These are phyloP conservation scores for Sclerotinia nivalis DNA, from an alignment of 2,329 filamentous ascomycete species.

Conservation along the genomic window DNA sequence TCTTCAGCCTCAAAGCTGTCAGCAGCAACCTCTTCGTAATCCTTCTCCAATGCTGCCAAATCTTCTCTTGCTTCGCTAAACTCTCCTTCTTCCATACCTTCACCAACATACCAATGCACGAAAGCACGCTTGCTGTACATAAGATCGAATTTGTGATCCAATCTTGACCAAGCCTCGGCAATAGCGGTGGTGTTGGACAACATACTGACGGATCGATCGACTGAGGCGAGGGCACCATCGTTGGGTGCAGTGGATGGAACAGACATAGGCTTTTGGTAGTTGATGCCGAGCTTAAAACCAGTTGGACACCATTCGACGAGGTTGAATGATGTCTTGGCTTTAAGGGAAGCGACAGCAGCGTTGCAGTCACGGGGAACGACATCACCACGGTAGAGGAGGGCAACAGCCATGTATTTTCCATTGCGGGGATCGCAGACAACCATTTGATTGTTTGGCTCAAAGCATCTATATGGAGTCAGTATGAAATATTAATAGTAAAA, in stretches of 20 bases:
- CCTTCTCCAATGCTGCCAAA: conserved; percentile 63
- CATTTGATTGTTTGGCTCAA: conserved; percentile 70
- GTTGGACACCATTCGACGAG: conserved; percentile 69
- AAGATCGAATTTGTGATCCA: conserved; percentile 68
- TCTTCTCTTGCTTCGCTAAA: conserved; percentile 67
- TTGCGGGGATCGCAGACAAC: conserved; percentile 64
- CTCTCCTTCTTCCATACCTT: conserved; percentile 71
- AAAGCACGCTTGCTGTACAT: conserved; percentile 71
- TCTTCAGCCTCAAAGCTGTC: conserved; percentile 53
- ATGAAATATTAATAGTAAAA: conserved; percentile 3
- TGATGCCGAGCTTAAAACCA: conserved; percentile 69
- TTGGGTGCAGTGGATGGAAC: conserved; percentile 47
- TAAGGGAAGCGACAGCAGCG: conserved; percentile 59
- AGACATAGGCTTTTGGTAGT: conserved; percentile 59
- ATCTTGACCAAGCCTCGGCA: conserved; percentile 62
- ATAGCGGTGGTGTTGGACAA: conserved; percentile 68
- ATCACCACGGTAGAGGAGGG: conserved; percentile 66
- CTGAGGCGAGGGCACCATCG: conserved; percentile 52
- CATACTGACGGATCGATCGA: conserved; percentile 60
- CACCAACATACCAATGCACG: conserved; percentile 71
- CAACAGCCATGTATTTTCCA: conserved; percentile 70
- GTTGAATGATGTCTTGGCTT: conserved; percentile 65
- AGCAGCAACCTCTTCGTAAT: conserved; percentile 64
- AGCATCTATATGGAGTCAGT: conserved; percentile 46
- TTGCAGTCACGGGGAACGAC: conserved; percentile 63